Percentiles rank a stretch among this genome's conserved stretches.
Evolutionary conservation across 148 eudicot species (phyloP).

Genomic region (Camellia lanceoleosa): DNA sequence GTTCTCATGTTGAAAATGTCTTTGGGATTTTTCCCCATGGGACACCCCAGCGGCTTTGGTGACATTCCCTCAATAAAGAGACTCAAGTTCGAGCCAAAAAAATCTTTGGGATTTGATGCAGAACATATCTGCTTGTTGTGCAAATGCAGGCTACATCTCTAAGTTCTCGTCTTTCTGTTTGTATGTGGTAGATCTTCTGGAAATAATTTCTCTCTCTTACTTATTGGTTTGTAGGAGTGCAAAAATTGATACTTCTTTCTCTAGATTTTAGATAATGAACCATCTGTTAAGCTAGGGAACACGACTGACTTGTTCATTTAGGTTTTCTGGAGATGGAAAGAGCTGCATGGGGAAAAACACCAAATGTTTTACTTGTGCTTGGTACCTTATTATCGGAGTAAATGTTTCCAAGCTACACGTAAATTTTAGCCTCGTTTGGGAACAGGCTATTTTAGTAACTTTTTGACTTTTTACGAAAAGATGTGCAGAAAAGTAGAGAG

Average conservation of each 20-base stretch:
- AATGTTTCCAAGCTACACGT: neutral
- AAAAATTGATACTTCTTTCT: neutral
- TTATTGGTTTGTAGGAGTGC: neutral
- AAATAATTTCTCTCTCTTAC: neutral
- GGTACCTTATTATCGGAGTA: neutral
- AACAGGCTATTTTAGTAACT: too few species aligned
- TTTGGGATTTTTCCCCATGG: neutral
- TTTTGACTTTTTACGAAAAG: too few species aligned
- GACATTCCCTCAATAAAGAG: too few species aligned
- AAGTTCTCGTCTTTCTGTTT: too few species aligned
- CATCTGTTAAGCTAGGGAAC: neutral
- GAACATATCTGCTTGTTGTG: neutral
- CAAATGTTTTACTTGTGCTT: neutral
- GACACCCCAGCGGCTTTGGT: too few species aligned
- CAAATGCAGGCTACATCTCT: neutral
- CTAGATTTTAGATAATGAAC: neutral
- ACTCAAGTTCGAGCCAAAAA: neutral
- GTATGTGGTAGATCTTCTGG: too few species aligned
- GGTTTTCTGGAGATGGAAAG: conserved; percentile 9
- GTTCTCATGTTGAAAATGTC: conserved; percentile 1
- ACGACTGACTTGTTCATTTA: neutral
- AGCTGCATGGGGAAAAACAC: conserved; percentile 1
- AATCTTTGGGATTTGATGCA: neutral
- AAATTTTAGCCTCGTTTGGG: neutral
- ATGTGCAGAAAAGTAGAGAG: too few species aligned